These are phyloP conservation scores for Ceratocystis cacaofunesta DNA, from an alignment of 2,329 filamentous ascomycete genomes.

Conservation along the genomic window DNA sequence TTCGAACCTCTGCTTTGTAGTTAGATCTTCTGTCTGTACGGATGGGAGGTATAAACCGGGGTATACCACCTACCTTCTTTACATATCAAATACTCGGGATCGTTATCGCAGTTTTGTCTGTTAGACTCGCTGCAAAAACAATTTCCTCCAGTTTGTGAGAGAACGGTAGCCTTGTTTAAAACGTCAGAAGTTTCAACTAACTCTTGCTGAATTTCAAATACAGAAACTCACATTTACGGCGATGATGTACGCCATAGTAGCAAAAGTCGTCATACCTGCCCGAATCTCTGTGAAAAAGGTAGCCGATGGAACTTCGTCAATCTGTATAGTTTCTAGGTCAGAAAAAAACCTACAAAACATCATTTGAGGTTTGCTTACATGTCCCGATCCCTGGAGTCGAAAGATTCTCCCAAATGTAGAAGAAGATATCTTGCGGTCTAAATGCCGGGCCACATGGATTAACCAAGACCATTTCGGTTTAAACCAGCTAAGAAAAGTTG, in stretches of 20 bases:
- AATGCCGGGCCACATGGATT: constrained; percentile 8
- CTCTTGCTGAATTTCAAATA: not conserved
- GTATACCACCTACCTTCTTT: constrained; percentile 30
- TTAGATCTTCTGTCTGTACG: not conserved
- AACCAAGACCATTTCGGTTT: constrained; percentile 7
- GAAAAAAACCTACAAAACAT: not conserved
- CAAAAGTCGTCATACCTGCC: constrained; percentile 65
- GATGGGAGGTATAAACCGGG: not conserved
- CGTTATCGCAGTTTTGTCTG: constrained; percentile 34
- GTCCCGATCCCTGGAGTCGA: constrained; percentile 48
- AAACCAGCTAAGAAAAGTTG: constrained; percentile 14
- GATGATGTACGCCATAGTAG: constrained; percentile 77
- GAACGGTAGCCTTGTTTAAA: constrained; percentile 45
- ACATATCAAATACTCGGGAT: constrained; percentile 31
- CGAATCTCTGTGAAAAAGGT: constrained; percentile 65
- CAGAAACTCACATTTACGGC: constrained; percentile 43
- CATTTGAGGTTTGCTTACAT: constrained; percentile 32
- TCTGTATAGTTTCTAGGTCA: constrained; percentile 28
- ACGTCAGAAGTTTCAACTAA: not conserved
- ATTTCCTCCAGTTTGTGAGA: constrained; percentile 61
- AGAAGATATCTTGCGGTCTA: constrained; percentile 23
- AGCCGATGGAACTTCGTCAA: constrained; percentile 50
- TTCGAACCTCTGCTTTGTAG: constrained; percentile 38
- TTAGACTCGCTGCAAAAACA: constrained; percentile 46
- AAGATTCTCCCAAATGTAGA: constrained; percentile 42